Evolutionary conservation across 768 basidiomycete species (phyloP), one percentile per base, ranked within the genome.

Genomic region (Ephemerocybe angulata): DNA sequence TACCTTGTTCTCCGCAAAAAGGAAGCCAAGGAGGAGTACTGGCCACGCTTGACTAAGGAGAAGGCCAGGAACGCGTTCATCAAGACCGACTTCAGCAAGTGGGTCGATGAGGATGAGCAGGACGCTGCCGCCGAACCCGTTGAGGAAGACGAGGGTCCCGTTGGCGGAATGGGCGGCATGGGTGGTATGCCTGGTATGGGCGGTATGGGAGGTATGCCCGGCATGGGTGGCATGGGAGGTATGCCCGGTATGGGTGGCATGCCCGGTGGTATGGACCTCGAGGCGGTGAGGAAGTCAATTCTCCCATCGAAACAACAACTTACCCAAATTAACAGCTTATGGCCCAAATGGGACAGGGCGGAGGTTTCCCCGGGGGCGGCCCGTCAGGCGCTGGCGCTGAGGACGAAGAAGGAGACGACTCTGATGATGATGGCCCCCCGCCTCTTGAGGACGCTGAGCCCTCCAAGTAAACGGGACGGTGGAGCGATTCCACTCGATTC

Each of bases 61-160:
- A 95, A 93, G 71, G 65, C 82, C 57, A 90, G 82, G 72, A 84
- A 79, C 49, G 76, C 85, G 54, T 95, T 83, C 73, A 75, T 98
- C 71, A 98, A 97, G 81, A 97, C 93, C 42, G 92, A 98, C 71
- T 98, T 98, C 69, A 77, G 77, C 60, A 96, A 90, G 75, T 98
- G 94, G 94, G 88, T 89, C 38, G 95, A 98, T 65, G 95, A 98
- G 75, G 96, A 98, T 67, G 95, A 98, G 68, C 96, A 98, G 73
- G 88, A 90, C 37, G 88, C 78, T 49, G 80, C 72, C 22, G 61
- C 69, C 1, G 65, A 59, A 8, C 55, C 74, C n/a, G 67, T 71
- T 2, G 78, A 76, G 10, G 82, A 78, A 0, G 84, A 85, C 2
- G 74, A 72, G 15, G 70, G 72, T 41, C 81, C 77, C 0, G 73